A percentile compares a stretch with the other conserved stretches of the same genome.
Evolutionary conservation across 179 eudicot genomes (phyloP).

Genomic region (Beta macrorhiza): DNA sequence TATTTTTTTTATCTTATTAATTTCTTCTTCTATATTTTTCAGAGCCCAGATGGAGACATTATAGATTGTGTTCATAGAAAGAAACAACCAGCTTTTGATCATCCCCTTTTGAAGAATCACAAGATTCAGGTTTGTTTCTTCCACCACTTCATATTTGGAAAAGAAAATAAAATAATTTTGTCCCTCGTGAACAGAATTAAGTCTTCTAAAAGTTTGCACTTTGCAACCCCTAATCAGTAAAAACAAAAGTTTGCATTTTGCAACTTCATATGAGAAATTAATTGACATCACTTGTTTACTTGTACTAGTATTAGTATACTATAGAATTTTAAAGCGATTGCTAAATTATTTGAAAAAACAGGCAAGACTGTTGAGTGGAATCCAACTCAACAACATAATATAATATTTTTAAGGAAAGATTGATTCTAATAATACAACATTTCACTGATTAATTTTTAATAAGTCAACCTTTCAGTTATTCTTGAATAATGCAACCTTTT

Average conservation of each 20-base stretch:
- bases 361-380: too few species aligned
- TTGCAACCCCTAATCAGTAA: neutral
- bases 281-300: neutral
- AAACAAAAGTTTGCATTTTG: neutral
- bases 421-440: too few species aligned
- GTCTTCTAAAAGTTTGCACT: neutral
- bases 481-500: too few species aligned
- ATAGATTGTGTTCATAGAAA: constrained; percentile 86
- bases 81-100: constrained; percentile 96
- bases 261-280: neutral
- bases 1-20: neutral
- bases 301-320: neutral
- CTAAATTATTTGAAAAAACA: too few species aligned
- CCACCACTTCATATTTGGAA: neutral
- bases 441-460: too few species aligned
- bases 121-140: constrained; percentile 74
- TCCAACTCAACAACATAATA: too few species aligned
- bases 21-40: neutral
- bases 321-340: neutral
- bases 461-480: too few species aligned
- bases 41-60: constrained; percentile 99
- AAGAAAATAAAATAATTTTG: neutral
- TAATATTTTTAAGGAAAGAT: too few species aligned
- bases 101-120: constrained; percentile 94
- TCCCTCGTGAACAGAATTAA: constrained; percentile 9